phyloP scores from a whole-genome alignment of 371 early-diverging fungal species.

The Rhizopus stolonifer region DNA sequence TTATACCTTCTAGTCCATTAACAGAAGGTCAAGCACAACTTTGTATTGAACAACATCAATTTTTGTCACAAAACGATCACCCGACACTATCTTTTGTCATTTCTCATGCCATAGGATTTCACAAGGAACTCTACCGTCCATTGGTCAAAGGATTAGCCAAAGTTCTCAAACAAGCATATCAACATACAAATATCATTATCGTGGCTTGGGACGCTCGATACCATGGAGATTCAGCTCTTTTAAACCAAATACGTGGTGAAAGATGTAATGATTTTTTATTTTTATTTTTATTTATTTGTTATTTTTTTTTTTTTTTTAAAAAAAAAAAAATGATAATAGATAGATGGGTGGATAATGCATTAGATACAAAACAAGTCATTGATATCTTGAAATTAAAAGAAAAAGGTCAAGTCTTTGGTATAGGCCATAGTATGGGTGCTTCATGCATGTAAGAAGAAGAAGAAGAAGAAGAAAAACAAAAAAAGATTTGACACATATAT shows the following conservation, averaged over 20 bases:
- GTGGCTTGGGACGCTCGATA: conserved; percentile 43
- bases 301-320: too few relatives aligned
- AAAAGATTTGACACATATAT: neutral
- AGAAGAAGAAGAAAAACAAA: too few relatives aligned
- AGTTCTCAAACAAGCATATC: too few relatives aligned
- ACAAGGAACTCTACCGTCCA: conserved; percentile 41
- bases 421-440: conserved; percentile 49
- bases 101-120: conserved; percentile 46
- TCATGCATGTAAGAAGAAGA: conserved; percentile 40
- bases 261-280: too few relatives aligned
- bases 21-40: neutral
- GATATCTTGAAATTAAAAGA: conserved; percentile 25
- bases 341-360: conserved; percentile 41
- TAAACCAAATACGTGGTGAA: too few relatives aligned
- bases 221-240: conserved; percentile 45
- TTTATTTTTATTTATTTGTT: neutral
- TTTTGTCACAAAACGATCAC: too few relatives aligned
- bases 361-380: conserved; percentile 40
- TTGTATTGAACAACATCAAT: too few relatives aligned
- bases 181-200: conserved; percentile 25
- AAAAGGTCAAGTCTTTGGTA: conserved; percentile 29
- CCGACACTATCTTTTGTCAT: neutral
- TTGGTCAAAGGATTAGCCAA: conserved; percentile 20
- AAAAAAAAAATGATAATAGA: conserved; percentile 19
- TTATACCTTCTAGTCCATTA: neutral